Evolutionary conservation across 768 basidiomycete genomes (phyloP).

Genomic region (Kwoniella europaea): DNA sequence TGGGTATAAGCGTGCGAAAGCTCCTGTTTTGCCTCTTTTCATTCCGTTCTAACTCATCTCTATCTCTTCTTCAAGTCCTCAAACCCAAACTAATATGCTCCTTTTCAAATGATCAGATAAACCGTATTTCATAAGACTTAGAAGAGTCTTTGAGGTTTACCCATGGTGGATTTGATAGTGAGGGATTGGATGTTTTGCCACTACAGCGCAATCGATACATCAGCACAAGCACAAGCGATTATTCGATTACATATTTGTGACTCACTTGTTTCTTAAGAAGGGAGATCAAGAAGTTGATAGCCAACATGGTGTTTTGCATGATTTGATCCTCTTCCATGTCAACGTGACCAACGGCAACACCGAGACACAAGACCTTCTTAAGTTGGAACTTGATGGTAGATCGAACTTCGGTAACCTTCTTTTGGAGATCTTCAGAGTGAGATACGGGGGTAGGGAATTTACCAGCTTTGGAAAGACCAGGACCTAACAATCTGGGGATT

Average conservation of each 20-base stretch:
- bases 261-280: conserved; percentile 81
- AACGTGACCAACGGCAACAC: conserved; percentile 97
- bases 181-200: conserved; percentile 99
- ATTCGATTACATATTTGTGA: background rate
- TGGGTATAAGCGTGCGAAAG: conserved; percentile 99
- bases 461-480: conserved; percentile 99
- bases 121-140: conserved; percentile 60
- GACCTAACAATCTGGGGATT: conserved; percentile 98
- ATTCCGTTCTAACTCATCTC: conserved; percentile 18
- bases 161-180: conserved; percentile 99
- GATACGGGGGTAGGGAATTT: conserved; percentile 99
- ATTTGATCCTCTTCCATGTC: conserved; percentile 98
- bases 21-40: conserved; percentile 78
- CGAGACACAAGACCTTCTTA: conserved; percentile 94
- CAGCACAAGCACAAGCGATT: background rate
- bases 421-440: conserved; percentile 82
- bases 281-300: conserved; percentile 99
- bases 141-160: conserved; percentile 94
- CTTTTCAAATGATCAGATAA: no score
- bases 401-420: conserved; percentile 92
- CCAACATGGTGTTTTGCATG: conserved; percentile 95
- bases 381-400: conserved; percentile 99
- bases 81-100: no score
- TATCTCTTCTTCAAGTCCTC: conserved; percentile 1
- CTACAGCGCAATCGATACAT: conserved; percentile 14